phyloP scores from a whole-genome alignment of 208 protist genomes.

The Herpetomonas muscarum region DNA sequence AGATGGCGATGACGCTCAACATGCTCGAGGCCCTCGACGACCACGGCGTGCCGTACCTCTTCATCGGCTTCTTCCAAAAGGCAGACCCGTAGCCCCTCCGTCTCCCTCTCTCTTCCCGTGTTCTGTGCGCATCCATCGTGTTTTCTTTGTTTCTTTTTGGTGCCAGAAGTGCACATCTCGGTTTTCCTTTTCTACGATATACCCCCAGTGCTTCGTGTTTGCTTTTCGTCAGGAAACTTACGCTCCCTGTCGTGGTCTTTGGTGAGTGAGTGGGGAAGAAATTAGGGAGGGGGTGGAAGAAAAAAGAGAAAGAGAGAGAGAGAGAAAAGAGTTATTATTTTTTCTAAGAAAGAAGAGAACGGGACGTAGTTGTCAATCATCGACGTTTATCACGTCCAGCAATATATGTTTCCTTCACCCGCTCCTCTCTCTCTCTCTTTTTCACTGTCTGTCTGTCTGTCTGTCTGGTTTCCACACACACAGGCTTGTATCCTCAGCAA shows the following conservation, averaged over 20 bases:
- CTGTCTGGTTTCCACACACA: background rate
- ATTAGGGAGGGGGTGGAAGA: background rate
- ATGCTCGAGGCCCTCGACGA: slow-evolving; percentile 17
- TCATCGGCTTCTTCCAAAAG: slow-evolving; percentile 6
- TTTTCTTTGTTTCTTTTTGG: background rate
- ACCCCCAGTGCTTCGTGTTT: too few relatives aligned
- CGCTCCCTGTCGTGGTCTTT: background rate
- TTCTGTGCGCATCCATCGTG: background rate
- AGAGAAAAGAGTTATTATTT: background rate
- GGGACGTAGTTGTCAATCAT: too few relatives aligned
- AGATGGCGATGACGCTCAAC: slow-evolving; percentile 17
- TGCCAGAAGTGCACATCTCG: background rate
- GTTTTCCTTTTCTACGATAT: background rate
- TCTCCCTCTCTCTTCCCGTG: background rate
- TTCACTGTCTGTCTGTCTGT: background rate
- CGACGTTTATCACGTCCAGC: too few relatives aligned
- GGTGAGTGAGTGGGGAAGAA: background rate
- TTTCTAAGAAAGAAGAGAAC: too few relatives aligned
- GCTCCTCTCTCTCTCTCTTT: background rate
- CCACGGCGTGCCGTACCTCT: background rate
- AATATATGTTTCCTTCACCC: too few relatives aligned
- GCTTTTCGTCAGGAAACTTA: background rate
- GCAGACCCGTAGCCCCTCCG: background rate
- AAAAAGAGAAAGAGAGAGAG: background rate
- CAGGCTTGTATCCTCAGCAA: background rate